Evolutionary conservation across 169 alveolate species (phyloP).

Genomic region (Plasmodium cynomolgi): DNA sequence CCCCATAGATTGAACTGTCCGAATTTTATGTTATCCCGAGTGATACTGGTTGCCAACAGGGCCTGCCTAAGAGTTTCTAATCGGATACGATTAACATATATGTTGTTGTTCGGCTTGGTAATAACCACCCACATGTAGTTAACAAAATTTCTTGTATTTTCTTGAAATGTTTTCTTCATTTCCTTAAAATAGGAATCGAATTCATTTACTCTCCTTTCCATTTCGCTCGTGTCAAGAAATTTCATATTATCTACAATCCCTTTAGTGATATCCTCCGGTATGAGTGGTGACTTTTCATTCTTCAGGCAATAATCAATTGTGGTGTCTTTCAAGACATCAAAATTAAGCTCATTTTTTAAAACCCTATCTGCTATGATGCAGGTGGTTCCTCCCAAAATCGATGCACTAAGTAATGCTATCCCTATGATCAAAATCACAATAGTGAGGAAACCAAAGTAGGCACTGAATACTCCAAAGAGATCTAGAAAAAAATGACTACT

Average conservation of each 20-base stretch:
- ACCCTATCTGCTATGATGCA: slow-evolving; percentile 31
- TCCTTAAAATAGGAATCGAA: neutral
- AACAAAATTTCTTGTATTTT: neutral
- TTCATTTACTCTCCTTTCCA: neutral
- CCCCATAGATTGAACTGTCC: neutral
- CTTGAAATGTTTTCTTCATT: neutral
- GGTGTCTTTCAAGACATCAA: slow-evolving; percentile 20
- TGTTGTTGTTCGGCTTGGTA: neutral
- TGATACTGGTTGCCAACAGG: neutral
- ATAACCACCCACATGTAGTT: slow-evolving; percentile 37
- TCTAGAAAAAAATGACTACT: neutral
- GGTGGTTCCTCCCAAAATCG: slow-evolving; percentile 30
- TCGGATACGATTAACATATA: neutral
- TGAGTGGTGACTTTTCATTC: neutral
- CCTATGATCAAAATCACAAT: slow-evolving; percentile 2
- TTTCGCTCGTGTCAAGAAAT: neutral
- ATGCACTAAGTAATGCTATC: neutral
- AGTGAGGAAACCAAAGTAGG: slow-evolving; percentile 21
- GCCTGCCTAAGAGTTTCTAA: neutral
- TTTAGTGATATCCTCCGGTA: neutral
- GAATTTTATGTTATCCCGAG: neutral
- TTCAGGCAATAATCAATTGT: slow-evolving; percentile 13
- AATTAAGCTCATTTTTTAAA: slow-evolving; percentile 17
- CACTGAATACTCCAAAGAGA: slow-evolving; percentile 33
- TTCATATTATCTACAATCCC: neutral